Evolutionary conservation across 192 early-diverging fungal species (phyloP), one percentile per base, ranked within the genome.

Genomic region (Glomus cerebriforme): DNA sequence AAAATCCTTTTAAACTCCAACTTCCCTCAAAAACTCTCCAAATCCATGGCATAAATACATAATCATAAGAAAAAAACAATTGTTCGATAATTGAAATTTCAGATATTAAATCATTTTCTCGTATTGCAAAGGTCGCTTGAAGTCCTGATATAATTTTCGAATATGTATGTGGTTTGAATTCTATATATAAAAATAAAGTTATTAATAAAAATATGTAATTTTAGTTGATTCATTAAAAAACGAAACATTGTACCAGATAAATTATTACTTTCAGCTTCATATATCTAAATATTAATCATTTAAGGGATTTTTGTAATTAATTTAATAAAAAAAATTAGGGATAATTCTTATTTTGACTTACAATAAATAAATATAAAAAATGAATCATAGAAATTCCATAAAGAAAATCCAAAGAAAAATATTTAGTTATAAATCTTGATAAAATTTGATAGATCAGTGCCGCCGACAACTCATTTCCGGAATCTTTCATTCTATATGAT

Each of bases 311-410:
- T 17, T 35, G 24, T 60, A 63, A 59, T n/a, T 49, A 19, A 73
- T n/a, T 74, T 26, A 13, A 29, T 58, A 3, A 59, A 12, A 26
- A 27, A 64, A 63, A 47, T 63, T 43, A 29, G 19, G 17, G 59
- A 29, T 31, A 74, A 59, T 74, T 31, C 4, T 9, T 54, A 73
- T 72, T 72, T 29, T 32, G 3, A 27, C 74, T 76, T 37, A 76
- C 74, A 24, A 64, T 76, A 34, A 63, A 76, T 29, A 76, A 60
- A 76, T 39, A 62, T 35, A 76, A 35, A 60, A 75, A 75, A 75
- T 75, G 73, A 62, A 76, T 76, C 59, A 76, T 64, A 2, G 74
- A 76, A 34, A 75, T 35, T 5, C 59, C 74, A 19, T 47, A 54
- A 39, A 76, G 47, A 39, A 64, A 63, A 43, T 76, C 59, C 62